phyloP scores from a whole-genome alignment of 805 yeast genomes.

The Kodamaea leandrae region DNA sequence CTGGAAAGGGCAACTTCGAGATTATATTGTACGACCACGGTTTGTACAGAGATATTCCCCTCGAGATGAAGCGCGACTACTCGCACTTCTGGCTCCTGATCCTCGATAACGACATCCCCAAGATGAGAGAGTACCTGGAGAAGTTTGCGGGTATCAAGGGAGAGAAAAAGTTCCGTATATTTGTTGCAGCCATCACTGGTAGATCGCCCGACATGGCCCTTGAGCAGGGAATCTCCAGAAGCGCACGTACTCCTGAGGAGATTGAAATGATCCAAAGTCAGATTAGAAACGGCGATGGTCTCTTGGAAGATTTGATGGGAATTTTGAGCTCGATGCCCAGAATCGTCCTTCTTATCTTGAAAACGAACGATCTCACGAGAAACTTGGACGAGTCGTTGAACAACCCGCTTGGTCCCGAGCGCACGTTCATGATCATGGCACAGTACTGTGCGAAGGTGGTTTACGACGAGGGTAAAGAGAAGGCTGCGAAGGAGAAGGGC shows the following conservation, averaged over 20 bases:
- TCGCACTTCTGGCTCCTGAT: conserved; percentile 92
- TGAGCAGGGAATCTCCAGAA: conserved; percentile 53
- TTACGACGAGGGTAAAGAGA: conserved; percentile 60
- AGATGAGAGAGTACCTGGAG: conserved; percentile 72
- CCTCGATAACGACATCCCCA: conserved; percentile 61
- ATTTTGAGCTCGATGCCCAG: conserved; percentile 79
- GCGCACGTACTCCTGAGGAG: conserved; percentile 57
- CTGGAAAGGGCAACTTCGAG: conserved; percentile 70
- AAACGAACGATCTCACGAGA: conserved; percentile 92
- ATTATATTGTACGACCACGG: conserved; percentile 94
- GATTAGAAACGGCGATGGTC: conserved; percentile 54
- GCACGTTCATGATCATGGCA: conserved; percentile 87
- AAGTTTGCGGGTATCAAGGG: conserved; percentile 76
- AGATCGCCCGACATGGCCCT: conserved; percentile 78
- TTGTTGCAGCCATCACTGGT: conserved; percentile 94
- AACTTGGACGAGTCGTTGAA: conserved; percentile 80
- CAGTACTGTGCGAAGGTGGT: conserved; percentile 83
- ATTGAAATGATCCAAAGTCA: conserved; percentile 63
- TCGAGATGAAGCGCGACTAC: conserved; percentile 73
- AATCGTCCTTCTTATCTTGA: conserved; percentile 78
- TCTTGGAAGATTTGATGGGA: conserved; percentile 73
- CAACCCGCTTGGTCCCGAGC: conserved; percentile 80
- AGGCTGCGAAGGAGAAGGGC: conserved; percentile 17
- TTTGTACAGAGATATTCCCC: conserved; percentile 78
- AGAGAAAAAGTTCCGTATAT: conserved; percentile 70